Percentiles rank a stretch among this genome's conserved stretches.
Evolutionary conservation across 225 moss, liverwort and hornwort genomes (phyloP).

Genomic region (Physcomitrium patens): DNA sequence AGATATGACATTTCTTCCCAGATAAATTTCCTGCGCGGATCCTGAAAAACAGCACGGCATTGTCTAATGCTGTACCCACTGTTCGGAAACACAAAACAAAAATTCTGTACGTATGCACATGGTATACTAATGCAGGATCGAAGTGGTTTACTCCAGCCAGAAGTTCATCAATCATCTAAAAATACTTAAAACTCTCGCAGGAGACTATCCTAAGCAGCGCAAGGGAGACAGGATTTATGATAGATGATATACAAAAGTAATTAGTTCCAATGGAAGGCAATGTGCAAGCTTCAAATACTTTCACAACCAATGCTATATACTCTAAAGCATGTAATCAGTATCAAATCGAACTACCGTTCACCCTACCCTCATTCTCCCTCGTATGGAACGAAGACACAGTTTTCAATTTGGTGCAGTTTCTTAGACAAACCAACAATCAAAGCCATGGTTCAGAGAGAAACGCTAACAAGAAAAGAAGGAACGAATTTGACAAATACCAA

Average conservation of each 20-base stretch:
- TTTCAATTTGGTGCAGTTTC: neutral
- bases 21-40: conserved; percentile 85
- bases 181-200: neutral
- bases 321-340: neutral
- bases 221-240: too few relatives aligned
- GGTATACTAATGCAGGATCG: neutral
- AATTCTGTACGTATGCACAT: conserved; percentile 4
- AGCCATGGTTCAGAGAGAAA: too few relatives aligned
- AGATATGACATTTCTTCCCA: conserved; percentile 98
- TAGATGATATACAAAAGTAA: too few relatives aligned
- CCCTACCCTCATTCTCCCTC: conserved; percentile 13
- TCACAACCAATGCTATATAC: neutral
- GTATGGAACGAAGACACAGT: neutral
- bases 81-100: conserved; percentile 22
- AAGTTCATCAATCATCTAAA: neutral
- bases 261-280: conserved; percentile 1
- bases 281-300: neutral
- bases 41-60: conserved; percentile 48
- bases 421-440: neutral
- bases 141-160: neutral
- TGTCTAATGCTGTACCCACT: neutral
- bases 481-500: neutral
- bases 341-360: neutral
- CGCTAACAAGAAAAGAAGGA: neutral
- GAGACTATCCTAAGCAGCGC: too few relatives aligned